These are phyloP conservation scores for Penicillium parvum DNA, from an alignment of 495 filamentous ascomycete species.

Conservation along the genomic window DNA sequence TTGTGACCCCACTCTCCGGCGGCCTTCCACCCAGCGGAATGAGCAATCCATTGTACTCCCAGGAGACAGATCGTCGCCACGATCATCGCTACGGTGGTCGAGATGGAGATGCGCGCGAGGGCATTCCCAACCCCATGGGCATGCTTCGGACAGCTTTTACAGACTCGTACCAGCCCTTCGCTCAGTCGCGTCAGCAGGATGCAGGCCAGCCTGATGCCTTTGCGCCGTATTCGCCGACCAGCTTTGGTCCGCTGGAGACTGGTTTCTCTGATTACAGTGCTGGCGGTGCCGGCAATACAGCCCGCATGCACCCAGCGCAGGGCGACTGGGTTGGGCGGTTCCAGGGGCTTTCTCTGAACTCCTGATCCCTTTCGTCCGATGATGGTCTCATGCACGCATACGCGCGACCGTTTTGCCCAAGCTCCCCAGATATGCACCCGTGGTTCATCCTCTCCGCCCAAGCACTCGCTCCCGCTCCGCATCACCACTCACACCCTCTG, in stretches of 20 bases:
- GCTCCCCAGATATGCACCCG: too few species aligned
- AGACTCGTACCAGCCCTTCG: slow-evolving; percentile 37
- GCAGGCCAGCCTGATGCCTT: slow-evolving; percentile 32
- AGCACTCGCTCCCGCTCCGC: too few species aligned
- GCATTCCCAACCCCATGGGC: slow-evolving; percentile 28
- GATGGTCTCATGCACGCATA: slow-evolving; percentile 1
- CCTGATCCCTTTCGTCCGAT: slow-evolving; percentile 16
- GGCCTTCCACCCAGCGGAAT: slow-evolving; percentile 51
- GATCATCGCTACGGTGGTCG: slow-evolving; percentile 30
- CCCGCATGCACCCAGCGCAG: slow-evolving; percentile 35
- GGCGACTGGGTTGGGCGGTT: slow-evolving; percentile 45
- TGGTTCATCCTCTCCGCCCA: too few species aligned
- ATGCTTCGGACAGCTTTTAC: slow-evolving; percentile 33
- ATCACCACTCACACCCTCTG: neutral
- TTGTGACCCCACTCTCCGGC: slow-evolving; percentile 71
- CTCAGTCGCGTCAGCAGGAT: slow-evolving; percentile 31
- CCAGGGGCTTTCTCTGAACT: slow-evolving; percentile 50
- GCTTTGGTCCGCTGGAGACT: slow-evolving; percentile 32
- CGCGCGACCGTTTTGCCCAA: neutral
- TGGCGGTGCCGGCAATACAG: slow-evolving; percentile 16
- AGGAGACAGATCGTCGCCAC: slow-evolving; percentile 36
- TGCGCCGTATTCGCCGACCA: slow-evolving; percentile 27
- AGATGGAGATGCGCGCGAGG: slow-evolving; percentile 33
- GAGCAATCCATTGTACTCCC: slow-evolving; percentile 31
- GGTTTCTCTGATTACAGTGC: slow-evolving; percentile 33